phyloP scores from a whole-genome alignment of 495 filamentous ascomycete species.

The Trichoderma asperelloides region DNA sequence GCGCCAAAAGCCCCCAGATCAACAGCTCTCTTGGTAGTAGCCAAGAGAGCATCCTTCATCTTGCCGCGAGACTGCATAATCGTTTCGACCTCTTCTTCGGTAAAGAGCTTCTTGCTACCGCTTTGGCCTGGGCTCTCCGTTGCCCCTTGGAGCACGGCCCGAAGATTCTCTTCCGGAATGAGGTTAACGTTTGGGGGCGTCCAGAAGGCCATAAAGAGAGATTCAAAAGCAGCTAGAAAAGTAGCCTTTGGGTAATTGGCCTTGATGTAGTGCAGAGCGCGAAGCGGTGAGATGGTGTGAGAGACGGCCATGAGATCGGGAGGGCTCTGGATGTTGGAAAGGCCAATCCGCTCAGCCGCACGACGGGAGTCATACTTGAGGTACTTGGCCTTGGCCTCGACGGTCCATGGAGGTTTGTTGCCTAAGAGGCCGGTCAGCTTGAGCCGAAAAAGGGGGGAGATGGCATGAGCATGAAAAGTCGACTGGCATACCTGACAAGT shows the following conservation, averaged over 20 bases:
- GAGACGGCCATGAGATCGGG: slow-evolving; percentile 28
- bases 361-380: slow-evolving; percentile 43
- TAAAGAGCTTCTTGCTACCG: slow-evolving; percentile 16
- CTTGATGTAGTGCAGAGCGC: slow-evolving; percentile 59
- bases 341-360: slow-evolving; percentile 45
- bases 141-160: slow-evolving; percentile 18
- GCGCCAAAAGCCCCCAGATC: slow-evolving; percentile 62
- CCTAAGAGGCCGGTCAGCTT: slow-evolving; percentile 26
- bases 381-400: slow-evolving; percentile 57
- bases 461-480: background rate
- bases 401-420: slow-evolving; percentile 65
- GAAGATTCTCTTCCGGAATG: slow-evolving; percentile 18
- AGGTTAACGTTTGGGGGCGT: slow-evolving; percentile 26
- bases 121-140: slow-evolving; percentile 9
- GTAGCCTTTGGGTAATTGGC: slow-evolving; percentile 25
- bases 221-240: slow-evolving; percentile 22
- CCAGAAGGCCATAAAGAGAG: slow-evolving; percentile 34
- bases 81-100: slow-evolving; percentile 26
- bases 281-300: slow-evolving; percentile 42
- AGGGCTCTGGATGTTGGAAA: slow-evolving; percentile 31
- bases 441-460: background rate
- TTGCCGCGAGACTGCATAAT: slow-evolving; percentile 43
- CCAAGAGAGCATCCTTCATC: slow-evolving; percentile 50
- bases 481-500: slow-evolving; percentile 40
- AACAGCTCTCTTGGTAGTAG: slow-evolving; percentile 49